phyloP scores from a whole-genome alignment of 2,329 filamentous ascomycete species.

The Hymenotorrendiella dingleyae region DNA sequence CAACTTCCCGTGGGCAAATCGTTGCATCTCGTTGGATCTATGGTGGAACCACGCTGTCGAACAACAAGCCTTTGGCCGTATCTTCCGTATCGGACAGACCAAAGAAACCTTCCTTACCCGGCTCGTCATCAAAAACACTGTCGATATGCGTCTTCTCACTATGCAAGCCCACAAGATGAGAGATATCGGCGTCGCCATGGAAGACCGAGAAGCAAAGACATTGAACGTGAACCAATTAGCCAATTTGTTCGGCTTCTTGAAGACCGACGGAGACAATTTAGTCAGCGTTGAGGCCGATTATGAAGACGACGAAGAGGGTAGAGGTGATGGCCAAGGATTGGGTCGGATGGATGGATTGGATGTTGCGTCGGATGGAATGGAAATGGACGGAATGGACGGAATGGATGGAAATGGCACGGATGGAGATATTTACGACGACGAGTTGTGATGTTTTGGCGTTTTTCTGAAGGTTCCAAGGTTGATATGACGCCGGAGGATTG shows the following conservation, averaged over 20 bases:
- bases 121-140: conserved; percentile 47
- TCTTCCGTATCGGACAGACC: conserved; percentile 59
- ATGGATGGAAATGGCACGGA: no score
- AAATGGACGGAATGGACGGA: background rate
- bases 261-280: conserved; percentile 33
- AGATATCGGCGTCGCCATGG: conserved; percentile 34
- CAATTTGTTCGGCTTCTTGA: conserved; percentile 39
- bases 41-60: conserved; percentile 40
- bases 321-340: background rate
- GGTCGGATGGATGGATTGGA: background rate
- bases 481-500: no score
- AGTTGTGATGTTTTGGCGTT: no score
- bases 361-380: background rate
- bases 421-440: no score
- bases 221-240: conserved; percentile 35
- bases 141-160: conserved; percentile 50
- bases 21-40: conserved; percentile 36
- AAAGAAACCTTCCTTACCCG: conserved; percentile 54
- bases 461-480: no score
- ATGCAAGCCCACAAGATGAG: conserved; percentile 52
- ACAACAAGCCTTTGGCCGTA: conserved; percentile 55
- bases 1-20: conserved; percentile 51
- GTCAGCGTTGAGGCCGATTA: conserved; percentile 23
- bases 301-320: conserved; percentile 13
- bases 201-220: conserved; percentile 7